Evolutionary conservation across 2,329 filamentous ascomycete species (phyloP).

Genomic region (Colletotrichum eleusines): DNA sequence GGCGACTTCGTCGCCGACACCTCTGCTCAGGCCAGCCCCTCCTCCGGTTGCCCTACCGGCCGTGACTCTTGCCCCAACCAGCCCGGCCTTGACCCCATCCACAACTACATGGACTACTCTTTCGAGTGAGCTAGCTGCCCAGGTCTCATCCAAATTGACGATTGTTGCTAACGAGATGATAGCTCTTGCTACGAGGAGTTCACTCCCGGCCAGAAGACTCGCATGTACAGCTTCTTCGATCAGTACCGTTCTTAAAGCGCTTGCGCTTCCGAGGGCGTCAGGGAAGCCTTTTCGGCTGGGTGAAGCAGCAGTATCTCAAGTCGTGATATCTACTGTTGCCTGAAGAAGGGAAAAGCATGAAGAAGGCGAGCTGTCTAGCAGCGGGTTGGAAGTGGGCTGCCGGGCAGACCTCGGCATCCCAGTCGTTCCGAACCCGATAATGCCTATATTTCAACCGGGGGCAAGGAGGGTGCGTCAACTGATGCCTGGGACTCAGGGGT

Average conservation of each 20-base stretch:
- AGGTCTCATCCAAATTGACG: neutral
- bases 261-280: neutral
- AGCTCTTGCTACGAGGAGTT: conserved; percentile 60
- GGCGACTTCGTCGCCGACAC: conserved; percentile 58
- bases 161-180: conserved; percentile 44
- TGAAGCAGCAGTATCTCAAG: no score
- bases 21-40: conserved; percentile 51
- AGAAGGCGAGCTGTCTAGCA: no score
- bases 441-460: neutral
- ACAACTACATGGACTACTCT: conserved; percentile 57
- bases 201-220: conserved; percentile 55
- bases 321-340: neutral
- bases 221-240: conserved; percentile 56
- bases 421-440: conserved; percentile 9
- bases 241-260: conserved; percentile 50
- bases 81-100: conserved; percentile 52
- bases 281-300: no score
- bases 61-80: conserved; percentile 52
- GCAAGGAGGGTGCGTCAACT: no score
- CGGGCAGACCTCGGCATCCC: no score
- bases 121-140: conserved; percentile 53
- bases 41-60: conserved; percentile 53
- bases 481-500: no score
- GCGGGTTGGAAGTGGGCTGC: no score
- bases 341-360: no score